Conservation (phyloP, 2,329 filamentous ascomycete genomes). For the Ophiosphaerella narmari region DNA sequence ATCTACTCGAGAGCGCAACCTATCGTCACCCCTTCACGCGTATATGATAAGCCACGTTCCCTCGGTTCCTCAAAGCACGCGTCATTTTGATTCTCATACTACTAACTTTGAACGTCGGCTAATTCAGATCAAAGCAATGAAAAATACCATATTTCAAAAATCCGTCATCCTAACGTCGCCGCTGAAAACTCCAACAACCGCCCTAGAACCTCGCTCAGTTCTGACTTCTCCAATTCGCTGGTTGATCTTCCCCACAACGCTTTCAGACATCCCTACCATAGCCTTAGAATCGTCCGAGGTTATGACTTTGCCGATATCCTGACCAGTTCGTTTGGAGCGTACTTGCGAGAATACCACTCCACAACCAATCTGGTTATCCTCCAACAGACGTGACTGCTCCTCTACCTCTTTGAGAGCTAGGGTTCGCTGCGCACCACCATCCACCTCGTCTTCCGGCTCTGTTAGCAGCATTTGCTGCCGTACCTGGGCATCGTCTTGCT, state of each 20-base stretch:
- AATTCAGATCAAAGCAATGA: too few species aligned
- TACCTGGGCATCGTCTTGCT: conserved; percentile 4
- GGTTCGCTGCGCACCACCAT: conserved; percentile 8
- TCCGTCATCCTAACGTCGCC: not conserved
- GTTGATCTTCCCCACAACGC: conserved; percentile 14
- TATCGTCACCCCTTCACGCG: too few species aligned
- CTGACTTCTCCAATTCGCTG: conserved; percentile 10
- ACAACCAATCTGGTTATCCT: conserved; percentile 12
- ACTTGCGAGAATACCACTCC: conserved; percentile 14
- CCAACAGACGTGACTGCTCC: conserved; percentile 10
- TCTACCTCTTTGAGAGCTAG: conserved; percentile 15
- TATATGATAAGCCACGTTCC: too few species aligned
- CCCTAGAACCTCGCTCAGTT: conserved; percentile 3
- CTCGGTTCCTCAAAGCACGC: too few species aligned
- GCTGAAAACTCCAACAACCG: conserved; percentile 5
- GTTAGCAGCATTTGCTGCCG: conserved; percentile 8
- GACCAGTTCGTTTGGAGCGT: conserved; percentile 9
- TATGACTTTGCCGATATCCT: conserved; percentile 10
- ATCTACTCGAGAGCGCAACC: too few species aligned
- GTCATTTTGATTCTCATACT: too few species aligned
- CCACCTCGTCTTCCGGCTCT: conserved; percentile 10
- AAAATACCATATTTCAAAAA: too few species aligned
- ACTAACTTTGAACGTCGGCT: too few species aligned
- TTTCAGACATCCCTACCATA: conserved; percentile 8
- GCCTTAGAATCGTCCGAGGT: conserved; percentile 12